phyloP scores from a whole-genome alignment of 768 basidiomycete genomes.

The Rhizopogon rudus region DNA sequence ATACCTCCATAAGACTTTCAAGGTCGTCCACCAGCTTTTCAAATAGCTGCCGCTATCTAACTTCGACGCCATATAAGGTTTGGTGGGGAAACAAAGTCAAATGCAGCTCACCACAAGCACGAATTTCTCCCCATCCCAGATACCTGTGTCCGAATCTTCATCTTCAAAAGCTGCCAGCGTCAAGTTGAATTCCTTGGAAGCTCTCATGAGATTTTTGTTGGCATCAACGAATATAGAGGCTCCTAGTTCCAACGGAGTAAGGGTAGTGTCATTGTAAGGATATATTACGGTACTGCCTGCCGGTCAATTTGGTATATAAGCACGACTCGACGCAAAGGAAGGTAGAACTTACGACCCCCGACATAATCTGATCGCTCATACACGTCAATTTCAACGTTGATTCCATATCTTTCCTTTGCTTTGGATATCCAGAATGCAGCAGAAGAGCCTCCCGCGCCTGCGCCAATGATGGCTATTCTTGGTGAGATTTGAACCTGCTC shows the following conservation, averaged over 20 bases:
- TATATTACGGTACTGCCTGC: constrained; percentile 75
- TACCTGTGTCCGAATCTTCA: constrained; percentile 44
- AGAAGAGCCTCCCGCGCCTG: constrained; percentile 82
- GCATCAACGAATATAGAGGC: constrained; percentile 81
- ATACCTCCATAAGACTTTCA: constrained; percentile 76
- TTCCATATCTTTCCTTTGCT: constrained; percentile 62
- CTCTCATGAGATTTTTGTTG: constrained; percentile 71
- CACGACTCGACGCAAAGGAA: neutral
- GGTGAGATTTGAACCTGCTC: constrained; percentile 29
- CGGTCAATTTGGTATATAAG: constrained; percentile 1
- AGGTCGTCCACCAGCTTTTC: constrained; percentile 61
- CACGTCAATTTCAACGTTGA: constrained; percentile 76
- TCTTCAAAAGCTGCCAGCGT: constrained; percentile 47
- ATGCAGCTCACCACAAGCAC: constrained; percentile 49
- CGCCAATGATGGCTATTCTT: constrained; percentile 83
- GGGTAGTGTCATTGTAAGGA: constrained; percentile 56
- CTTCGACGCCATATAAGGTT: constrained; percentile 20
- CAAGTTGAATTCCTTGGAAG: constrained; percentile 76
- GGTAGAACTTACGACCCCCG: constrained; percentile 70
- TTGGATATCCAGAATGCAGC: constrained; percentile 83
- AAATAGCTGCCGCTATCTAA: constrained; percentile 34
- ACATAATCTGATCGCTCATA: constrained; percentile 75
- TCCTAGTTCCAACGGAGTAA: constrained; percentile 74
- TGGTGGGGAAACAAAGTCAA: neutral
- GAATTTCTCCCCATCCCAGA: constrained; percentile 83